phyloP scores from a whole-genome alignment of 768 basidiomycete species.

The Xerocomus potaroensis region DNA sequence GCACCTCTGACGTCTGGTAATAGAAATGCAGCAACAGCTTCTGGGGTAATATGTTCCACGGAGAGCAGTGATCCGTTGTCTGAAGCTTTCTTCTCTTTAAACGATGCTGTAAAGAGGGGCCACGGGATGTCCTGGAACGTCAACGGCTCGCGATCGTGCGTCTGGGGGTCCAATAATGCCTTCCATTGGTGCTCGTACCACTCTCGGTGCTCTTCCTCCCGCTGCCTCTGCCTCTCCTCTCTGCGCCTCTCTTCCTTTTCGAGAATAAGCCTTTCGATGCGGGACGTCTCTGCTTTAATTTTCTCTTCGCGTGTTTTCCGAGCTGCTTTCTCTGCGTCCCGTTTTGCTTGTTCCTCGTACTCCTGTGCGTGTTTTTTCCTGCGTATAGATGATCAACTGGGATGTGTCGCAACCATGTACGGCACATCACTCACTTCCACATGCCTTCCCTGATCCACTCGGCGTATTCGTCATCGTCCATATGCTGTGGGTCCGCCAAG shows the following conservation, averaged over 20 bases:
- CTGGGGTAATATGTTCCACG: conserved; percentile 50
- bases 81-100: conserved; percentile 14
- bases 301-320: conserved; percentile 52
- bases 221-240: conserved; percentile 42
- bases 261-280: conserved; percentile 47
- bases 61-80: conserved; percentile 14
- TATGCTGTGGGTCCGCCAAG: conserved; percentile 38
- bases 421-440: conserved; percentile 56
- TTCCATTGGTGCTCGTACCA: conserved; percentile 60
- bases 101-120: conserved; percentile 47
- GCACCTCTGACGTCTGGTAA: conserved; percentile 28
- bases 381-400: conserved; percentile 2
- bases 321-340: conserved; percentile 50
- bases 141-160: conserved; percentile 30
- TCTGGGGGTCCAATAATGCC: conserved; percentile 35
- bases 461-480: conserved; percentile 87
- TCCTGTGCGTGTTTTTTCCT: conserved; percentile 69
- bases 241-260: conserved; percentile 49
- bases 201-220: conserved; percentile 43
- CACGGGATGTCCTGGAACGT: conserved; percentile 66
- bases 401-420: neutral
- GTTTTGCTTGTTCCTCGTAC: conserved; percentile 56
- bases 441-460: conserved; percentile 85
- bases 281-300: conserved; percentile 47
- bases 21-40: conserved; percentile 57